Evolutionary conservation across 345 rosid species (phyloP).

Genomic region (Rhizophora mangle): DNA sequence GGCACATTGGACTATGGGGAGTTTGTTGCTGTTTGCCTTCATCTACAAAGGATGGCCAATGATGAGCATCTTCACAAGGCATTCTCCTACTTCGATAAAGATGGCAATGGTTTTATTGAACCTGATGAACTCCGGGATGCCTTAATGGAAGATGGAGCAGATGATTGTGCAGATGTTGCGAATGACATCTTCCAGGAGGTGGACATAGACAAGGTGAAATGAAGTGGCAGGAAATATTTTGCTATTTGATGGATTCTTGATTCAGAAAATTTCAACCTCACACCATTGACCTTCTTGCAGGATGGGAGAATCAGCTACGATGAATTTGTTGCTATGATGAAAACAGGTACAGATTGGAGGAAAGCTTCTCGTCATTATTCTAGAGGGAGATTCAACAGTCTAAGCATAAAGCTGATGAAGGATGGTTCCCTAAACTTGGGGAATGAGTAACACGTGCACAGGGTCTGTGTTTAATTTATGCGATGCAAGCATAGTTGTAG

Average conservation of each 20-base stretch:
- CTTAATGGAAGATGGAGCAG: constrained; percentile 93
- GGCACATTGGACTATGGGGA: constrained; percentile 90
- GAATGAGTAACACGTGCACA: constrained; percentile 40
- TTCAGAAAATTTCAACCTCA: constrained; percentile 15
- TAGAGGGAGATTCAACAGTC: constrained; percentile 97
- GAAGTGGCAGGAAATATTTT: constrained; percentile 7
- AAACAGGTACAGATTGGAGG: constrained; percentile 99
- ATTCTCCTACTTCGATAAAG: constrained; percentile 96
- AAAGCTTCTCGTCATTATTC: constrained; percentile 99
- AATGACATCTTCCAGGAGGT: constrained; percentile 99
- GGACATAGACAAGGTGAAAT: constrained; percentile 95
- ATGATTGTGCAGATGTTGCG: constrained; percentile 86
- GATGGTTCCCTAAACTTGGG: constrained; percentile 94
- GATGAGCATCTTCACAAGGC: constrained; percentile 98
- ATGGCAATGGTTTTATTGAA: constrained; percentile 78
- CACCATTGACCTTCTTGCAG: constrained; percentile 33
- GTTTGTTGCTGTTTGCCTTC: constrained; percentile 86
- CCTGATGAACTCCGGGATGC: constrained; percentile 91
- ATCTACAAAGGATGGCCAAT: constrained; percentile 84
- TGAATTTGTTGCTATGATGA: constrained; percentile 99
- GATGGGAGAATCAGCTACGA: constrained; percentile 98
- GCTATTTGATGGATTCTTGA: neutral
- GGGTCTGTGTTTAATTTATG: constrained; percentile 13
- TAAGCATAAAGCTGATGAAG: constrained; percentile 93
- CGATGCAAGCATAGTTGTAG: constrained; percentile 22